A percentile compares a stretch with the other conserved stretches of the same genome.
These are phyloP conservation scores for Sporothrix schenckii DNA, from an alignment of 2,329 filamentous ascomycete species.

Conservation along the genomic window DNA sequence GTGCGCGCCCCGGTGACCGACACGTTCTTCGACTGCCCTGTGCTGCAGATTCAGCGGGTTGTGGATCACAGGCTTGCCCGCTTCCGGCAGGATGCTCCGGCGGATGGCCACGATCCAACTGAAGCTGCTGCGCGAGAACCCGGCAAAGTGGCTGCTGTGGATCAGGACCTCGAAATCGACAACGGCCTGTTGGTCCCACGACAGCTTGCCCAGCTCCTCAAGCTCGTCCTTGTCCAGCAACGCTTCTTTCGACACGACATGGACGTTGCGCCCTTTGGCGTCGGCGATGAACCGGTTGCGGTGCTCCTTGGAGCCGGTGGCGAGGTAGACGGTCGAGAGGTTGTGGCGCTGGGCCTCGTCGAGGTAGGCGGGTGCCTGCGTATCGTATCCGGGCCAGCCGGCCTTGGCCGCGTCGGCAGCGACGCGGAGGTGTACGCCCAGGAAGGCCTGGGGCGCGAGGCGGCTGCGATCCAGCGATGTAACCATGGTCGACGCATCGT, in stretches of 20 bases:
- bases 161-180: constrained; percentile 33
- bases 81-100: constrained; percentile 31
- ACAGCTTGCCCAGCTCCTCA: constrained; percentile 40
- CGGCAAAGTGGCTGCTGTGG: constrained; percentile 32
- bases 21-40: not conserved
- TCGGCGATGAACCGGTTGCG: not conserved
- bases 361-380: constrained; percentile 46
- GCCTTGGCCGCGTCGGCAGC: constrained; percentile 43
- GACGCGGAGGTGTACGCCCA: constrained; percentile 47
- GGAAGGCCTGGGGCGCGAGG: constrained; percentile 39
- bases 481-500: constrained; percentile 5
- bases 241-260: constrained; percentile 38
- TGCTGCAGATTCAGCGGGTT: not conserved
- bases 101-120: constrained; percentile 32
- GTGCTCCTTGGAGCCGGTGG: constrained; percentile 18
- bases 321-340: constrained; percentile 10
- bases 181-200: constrained; percentile 39
- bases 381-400: constrained; percentile 44
- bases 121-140: constrained; percentile 32
- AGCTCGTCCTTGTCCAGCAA: constrained; percentile 43
- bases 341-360: constrained; percentile 37
- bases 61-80: constrained; percentile 20
- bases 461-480: constrained; percentile 20
- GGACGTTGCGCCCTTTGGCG: constrained; percentile 34
- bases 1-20: not conserved